A percentile compares a stretch with the other conserved stretches of the same genome.
phyloP scores from a whole-genome alignment of 345 rosid species.

The Geranium brycei region DNA sequence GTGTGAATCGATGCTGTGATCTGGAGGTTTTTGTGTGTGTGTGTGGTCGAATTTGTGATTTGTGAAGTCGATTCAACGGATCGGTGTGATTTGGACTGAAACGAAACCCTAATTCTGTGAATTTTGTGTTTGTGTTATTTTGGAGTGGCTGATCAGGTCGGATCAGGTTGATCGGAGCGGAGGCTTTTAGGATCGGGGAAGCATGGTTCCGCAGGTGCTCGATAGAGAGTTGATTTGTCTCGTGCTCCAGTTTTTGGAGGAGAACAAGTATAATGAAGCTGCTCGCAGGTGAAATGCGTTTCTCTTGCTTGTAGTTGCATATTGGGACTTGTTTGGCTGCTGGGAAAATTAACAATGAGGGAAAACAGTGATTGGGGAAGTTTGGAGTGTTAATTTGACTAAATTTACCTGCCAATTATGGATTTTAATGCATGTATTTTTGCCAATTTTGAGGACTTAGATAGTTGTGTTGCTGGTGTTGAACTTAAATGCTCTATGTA shows the following conservation, averaged over 20 bases:
- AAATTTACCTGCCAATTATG: no score
- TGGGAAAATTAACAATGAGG: background rate
- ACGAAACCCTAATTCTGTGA: background rate
- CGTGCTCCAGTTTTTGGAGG: slow-evolving; percentile 31
- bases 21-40: background rate
- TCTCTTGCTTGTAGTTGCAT: background rate
- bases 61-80: background rate
- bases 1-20: no score
- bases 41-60: background rate
- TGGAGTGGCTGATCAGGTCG: background rate
- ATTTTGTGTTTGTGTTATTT: background rate
- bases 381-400: background rate
- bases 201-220: background rate
- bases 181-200: background rate
- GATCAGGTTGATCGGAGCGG: background rate
- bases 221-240: slow-evolving; percentile 18
- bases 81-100: background rate
- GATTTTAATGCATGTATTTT: no score
- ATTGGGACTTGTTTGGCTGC: background rate
- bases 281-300: slow-evolving; percentile 15
- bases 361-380: background rate
- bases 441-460: no score
- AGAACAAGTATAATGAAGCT: slow-evolving; percentile 24
- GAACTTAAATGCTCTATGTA: background rate
- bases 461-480: background rate